These are phyloP conservation scores for Zymoseptoria passerinii DNA, from an alignment of 2,329 filamentous ascomycete species.

Conservation along the genomic window DNA sequence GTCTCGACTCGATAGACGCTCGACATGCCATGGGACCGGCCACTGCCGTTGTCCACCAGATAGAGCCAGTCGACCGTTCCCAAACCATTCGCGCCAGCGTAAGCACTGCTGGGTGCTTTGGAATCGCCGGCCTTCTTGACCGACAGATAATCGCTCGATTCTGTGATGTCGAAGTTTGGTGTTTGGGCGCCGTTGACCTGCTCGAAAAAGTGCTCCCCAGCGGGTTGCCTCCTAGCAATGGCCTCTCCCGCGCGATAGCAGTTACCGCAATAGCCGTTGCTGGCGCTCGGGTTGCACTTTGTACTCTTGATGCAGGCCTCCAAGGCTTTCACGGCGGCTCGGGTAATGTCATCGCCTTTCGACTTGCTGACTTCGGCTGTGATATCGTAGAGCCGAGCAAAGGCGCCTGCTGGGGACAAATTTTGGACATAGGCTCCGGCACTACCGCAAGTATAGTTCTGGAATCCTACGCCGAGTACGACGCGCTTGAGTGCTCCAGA, in stretches of 20 bases:
- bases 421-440: constrained; percentile 19
- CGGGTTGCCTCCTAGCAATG: constrained; percentile 10
- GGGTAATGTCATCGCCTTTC: constrained; percentile 13
- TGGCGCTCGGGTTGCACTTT: constrained; percentile 5
- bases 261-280: constrained; percentile 8
- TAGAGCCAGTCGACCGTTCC: constrained; percentile 41
- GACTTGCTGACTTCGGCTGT: constrained; percentile 31
- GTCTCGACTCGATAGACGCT: constrained; percentile 44
- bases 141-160: constrained; percentile 36
- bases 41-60: constrained; percentile 33
- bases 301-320: constrained; percentile 15
- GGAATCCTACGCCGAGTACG: constrained; percentile 55
- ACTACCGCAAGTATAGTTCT: constrained; percentile 57
- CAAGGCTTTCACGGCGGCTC: constrained; percentile 11
- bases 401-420: constrained; percentile 33
- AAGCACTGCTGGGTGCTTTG: constrained; percentile 43
- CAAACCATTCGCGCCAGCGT: constrained; percentile 29
- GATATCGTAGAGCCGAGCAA: constrained; percentile 39
- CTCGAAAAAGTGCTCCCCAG: constrained; percentile 61
- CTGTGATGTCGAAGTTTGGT: constrained; percentile 53
- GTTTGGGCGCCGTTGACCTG: constrained; percentile 34
- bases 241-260: constrained; percentile 24
- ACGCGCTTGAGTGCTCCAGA: constrained; percentile 33
- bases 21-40: constrained; percentile 32
- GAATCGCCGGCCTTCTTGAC: constrained; percentile 44